Percentiles rank a stretch among this genome's conserved stretches.
phyloP scores from a whole-genome alignment of 2,329 filamentous ascomycete genomes.

The Aspergillus phoenicis region DNA sequence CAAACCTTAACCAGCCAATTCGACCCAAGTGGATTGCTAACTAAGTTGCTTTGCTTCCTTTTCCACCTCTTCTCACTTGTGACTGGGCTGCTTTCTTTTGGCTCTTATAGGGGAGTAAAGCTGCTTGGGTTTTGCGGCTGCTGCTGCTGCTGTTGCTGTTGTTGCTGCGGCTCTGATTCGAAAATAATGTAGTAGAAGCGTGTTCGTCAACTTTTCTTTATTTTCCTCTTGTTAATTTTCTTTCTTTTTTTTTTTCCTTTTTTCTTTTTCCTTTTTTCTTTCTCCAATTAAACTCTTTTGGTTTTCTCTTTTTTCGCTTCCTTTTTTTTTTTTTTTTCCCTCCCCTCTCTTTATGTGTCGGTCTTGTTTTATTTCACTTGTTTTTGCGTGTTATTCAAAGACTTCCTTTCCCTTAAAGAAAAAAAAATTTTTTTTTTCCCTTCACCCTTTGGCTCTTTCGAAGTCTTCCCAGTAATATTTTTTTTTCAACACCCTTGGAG shows the following conservation, averaged over 20 bases:
- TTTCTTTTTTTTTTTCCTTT: neutral
- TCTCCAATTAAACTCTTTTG: neutral
- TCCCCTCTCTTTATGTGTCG: neutral
- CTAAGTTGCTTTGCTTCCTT: neutral
- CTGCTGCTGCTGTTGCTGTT: neutral
- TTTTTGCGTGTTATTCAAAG: neutral
- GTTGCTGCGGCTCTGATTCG: no score
- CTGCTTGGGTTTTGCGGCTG: neutral
- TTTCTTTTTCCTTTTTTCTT: neutral
- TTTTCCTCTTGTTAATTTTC: constrained; percentile 1
- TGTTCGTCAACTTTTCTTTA: neutral
- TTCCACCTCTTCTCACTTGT: constrained; percentile 5
- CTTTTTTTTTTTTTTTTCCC: neutral
- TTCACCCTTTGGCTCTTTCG: no score
- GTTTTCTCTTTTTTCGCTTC: neutral
- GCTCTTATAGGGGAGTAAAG: neutral
- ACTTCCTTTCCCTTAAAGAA: constrained; percentile 1
- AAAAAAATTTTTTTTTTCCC: no score
- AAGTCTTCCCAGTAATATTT: no score
- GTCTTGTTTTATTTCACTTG: constrained; percentile 7
- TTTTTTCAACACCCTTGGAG: neutral
- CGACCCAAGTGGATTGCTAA: constrained; percentile 9
- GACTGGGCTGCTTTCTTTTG: neutral
- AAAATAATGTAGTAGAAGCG: no score
- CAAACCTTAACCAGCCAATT: constrained; percentile 31